Evolutionary conservation across 2,329 filamentous ascomycete genomes (phyloP).

Genomic region (Hypomyces rosellus): DNA sequence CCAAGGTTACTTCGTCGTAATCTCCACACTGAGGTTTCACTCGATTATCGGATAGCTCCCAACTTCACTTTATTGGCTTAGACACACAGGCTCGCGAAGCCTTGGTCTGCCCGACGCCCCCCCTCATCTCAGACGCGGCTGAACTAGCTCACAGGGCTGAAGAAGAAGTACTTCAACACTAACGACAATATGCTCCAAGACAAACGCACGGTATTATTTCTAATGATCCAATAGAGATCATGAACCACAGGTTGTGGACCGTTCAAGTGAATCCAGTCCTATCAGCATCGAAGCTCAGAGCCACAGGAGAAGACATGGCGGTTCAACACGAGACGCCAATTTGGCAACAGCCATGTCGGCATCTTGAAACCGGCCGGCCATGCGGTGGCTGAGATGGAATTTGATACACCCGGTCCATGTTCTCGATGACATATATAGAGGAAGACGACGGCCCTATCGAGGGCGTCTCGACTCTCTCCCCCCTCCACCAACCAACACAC

Average conservation of each 20-base stretch:
- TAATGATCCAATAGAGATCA: not conserved
- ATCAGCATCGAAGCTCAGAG: no score
- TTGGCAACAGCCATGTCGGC: not conserved
- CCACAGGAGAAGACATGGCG: not conserved
- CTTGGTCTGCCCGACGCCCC: not conserved
- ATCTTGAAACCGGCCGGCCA: not conserved
- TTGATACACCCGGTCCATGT: not conserved
- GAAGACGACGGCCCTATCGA: not conserved
- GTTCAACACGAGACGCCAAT: not conserved
- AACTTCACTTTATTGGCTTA: no score
- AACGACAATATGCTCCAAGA: not conserved
- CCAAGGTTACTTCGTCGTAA: not conserved
- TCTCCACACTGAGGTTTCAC: not conserved
- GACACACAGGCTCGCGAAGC: not conserved
- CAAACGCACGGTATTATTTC: not conserved
- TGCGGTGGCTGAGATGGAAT: not conserved
- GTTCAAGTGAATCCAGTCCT: no score
- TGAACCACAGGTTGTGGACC: no score
- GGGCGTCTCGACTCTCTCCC: no score
- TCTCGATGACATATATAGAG: not conserved
- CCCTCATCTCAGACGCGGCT: conserved; percentile 3
- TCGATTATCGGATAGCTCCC: no score
- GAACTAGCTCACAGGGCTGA: conserved; percentile 10
- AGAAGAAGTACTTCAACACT: conserved; percentile 3
- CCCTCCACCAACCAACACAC: no score